phyloP scores from a whole-genome alignment of 169 alveolate genomes.

The Plasmodium coatneyi region DNA sequence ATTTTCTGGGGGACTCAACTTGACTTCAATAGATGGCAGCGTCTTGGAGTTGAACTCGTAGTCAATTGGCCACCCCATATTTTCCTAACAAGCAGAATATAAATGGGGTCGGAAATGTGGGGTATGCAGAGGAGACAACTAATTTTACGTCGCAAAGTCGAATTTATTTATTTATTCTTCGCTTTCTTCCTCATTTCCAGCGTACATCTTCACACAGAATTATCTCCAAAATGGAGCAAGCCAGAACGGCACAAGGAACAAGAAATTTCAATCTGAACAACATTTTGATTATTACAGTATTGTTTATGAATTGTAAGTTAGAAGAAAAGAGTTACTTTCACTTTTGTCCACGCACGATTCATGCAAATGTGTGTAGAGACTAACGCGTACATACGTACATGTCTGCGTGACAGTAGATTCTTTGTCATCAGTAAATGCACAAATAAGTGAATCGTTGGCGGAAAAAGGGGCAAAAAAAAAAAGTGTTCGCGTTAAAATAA shows the following conservation, averaged over 20 bases:
- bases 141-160: background rate
- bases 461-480: background rate
- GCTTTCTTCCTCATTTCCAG: background rate
- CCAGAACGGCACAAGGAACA: conserved; percentile 37
- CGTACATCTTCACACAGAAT: conserved; percentile 50
- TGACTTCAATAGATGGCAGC: conserved; percentile 85
- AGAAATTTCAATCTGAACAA: conserved; percentile 35
- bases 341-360: background rate
- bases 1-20: conserved; percentile 85
- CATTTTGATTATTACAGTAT: conserved; percentile 14
- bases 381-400: conserved; percentile 3
- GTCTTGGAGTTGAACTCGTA: conserved; percentile 77
- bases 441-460: background rate
- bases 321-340: background rate
- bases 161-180: conserved; percentile 12
- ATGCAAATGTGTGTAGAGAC: background rate
- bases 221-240: conserved; percentile 9
- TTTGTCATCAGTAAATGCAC: background rate
- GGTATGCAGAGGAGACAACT: background rate
- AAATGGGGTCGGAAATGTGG: background rate
- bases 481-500: background rate
- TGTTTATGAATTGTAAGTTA: background rate
- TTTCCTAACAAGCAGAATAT: conserved; percentile 19
- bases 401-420: background rate
- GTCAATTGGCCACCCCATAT: conserved; percentile 48